Base-by-base conservation (phyloP, 2,329 filamentous ascomycete genomes). In the Alternaria novae-zelandiae region DNA sequence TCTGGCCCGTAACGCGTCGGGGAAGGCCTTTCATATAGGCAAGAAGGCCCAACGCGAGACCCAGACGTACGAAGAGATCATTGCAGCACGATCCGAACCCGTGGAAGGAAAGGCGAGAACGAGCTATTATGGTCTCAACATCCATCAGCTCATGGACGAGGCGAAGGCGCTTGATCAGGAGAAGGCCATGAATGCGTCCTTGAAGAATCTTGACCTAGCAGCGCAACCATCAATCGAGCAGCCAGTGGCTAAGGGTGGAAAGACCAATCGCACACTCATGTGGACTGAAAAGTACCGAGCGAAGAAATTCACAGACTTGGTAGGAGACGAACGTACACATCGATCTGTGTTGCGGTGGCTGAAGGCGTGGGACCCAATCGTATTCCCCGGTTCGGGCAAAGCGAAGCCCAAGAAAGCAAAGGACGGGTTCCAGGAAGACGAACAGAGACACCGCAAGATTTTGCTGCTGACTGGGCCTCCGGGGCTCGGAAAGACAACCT, bases 261-360 rank as follows among this genome's bases (percentile, higher is more conserved):
- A 80, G 64, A 71, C 67, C 15, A 74, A 65, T 20, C 78, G 74
- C 66, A 86, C 88, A 0, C 79, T 93, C 30, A 83, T 99, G 76
- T 99, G 96, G 96, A 97, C 95, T 0, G 96, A 99, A 77, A 99
- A 99, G 78, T 99, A 99, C 77, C 90, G 96, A 36, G 96, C 96
- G 26, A 89, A 89, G 64, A 95, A 90, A 72, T 99, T 98, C 73
- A 92, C 94, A 71, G 96, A 99, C 71, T 85, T 99, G 0, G 93
- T 97, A 51, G 96, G 96, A 26, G 96, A 99, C 72, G 96, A 99
- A 76, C 86, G 94, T 47, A 98, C 95, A 25, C 96, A 99, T 79
- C 89, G 96, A 64, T 87, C 91, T 63, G 95, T 99, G 5, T 83
- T 99, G 59, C 89, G 92, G 57, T 99, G 96, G 96, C 83, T 99